phyloP scores from a whole-genome alignment of 2,329 filamentous ascomycete species.

The Penicillium sp. region DNA sequence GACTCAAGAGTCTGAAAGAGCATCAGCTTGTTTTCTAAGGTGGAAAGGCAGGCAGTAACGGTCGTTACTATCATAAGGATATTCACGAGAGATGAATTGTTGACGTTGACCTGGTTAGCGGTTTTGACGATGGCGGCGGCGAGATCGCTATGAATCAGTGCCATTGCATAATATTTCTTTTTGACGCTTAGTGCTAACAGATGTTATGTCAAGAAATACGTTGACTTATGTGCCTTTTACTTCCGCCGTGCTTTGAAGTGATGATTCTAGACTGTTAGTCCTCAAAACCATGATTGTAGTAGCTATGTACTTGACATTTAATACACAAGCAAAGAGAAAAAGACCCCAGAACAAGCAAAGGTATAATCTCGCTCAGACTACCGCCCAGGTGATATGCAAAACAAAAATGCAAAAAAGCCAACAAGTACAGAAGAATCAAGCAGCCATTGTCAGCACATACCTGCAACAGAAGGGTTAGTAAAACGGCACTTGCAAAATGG shows the following conservation, averaged over 20 bases:
- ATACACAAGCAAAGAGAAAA: neutral
- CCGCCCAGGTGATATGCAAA: constrained; percentile 2
- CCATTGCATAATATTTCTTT: too few species aligned
- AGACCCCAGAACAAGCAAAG: neutral
- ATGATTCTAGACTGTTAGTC: neutral
- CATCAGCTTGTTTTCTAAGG: too few species aligned
- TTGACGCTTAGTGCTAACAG: neutral
- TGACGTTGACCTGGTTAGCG: neutral
- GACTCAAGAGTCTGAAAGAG: too few species aligned
- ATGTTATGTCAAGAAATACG: neutral
- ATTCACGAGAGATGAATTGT: neutral
- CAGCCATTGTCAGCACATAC: constrained; percentile 38
- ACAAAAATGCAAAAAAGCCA: neutral
- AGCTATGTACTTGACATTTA: neutral
- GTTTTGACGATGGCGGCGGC: neutral
- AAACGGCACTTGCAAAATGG: neutral
- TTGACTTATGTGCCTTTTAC: neutral
- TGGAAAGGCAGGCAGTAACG: too few species aligned
- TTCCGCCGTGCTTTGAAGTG: neutral
- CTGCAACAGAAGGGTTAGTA: constrained; percentile 17
- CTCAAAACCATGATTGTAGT: neutral
- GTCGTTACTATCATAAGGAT: neutral
- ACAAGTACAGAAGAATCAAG: constrained; percentile 18
- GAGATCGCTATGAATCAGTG: neutral
- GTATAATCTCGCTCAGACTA: constrained; percentile 6